Evolutionary conservation across 163 green algal genomes (phyloP).

Genomic region (Scenedesmus sp.): DNA sequence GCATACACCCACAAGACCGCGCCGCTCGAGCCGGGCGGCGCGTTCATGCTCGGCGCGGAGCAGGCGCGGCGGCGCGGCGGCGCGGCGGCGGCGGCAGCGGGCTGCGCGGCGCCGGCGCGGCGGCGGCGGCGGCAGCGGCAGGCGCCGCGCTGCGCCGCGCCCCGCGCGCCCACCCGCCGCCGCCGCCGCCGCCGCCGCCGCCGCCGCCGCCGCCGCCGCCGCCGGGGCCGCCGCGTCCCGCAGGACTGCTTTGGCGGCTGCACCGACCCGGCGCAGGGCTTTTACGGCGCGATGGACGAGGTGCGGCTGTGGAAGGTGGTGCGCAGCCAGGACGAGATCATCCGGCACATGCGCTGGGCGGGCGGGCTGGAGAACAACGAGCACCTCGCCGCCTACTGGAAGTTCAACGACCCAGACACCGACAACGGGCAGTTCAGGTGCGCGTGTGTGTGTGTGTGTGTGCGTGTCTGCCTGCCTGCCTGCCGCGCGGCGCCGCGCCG

Average conservation of each 20-base stretch:
- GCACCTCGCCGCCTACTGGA: conserved; percentile 86
- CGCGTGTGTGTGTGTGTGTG: no score
- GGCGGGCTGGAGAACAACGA: conserved; percentile 51
- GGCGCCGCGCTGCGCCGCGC: no score
- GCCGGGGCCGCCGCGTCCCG: no score
- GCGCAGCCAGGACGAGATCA: conserved; percentile 80
- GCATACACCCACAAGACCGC: conserved; percentile 67
- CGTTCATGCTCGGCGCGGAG: conserved; percentile 87
- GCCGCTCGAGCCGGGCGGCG: conserved; percentile 69
- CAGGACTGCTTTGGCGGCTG: conserved; percentile 92
- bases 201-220: no score
- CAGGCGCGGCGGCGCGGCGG: conserved; percentile 53
- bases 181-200: no score
- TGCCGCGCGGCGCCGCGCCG: no score
- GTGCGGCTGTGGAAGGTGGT: conserved; percentile 80
- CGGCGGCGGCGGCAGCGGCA: no score
- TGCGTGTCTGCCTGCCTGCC: no score
- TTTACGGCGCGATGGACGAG: conserved; percentile 85
- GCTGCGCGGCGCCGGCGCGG: no score
- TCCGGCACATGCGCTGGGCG: conserved; percentile 75
- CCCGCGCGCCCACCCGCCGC: no score
- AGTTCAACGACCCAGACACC: conserved; percentile 81
- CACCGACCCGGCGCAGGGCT: conserved; percentile 77
- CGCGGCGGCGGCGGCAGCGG: no score
- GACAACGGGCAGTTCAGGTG: conserved; percentile 49